These are phyloP conservation scores for Dentipellis sp. DNA, from an alignment of 768 basidiomycete genomes.

Conservation along the genomic window DNA sequence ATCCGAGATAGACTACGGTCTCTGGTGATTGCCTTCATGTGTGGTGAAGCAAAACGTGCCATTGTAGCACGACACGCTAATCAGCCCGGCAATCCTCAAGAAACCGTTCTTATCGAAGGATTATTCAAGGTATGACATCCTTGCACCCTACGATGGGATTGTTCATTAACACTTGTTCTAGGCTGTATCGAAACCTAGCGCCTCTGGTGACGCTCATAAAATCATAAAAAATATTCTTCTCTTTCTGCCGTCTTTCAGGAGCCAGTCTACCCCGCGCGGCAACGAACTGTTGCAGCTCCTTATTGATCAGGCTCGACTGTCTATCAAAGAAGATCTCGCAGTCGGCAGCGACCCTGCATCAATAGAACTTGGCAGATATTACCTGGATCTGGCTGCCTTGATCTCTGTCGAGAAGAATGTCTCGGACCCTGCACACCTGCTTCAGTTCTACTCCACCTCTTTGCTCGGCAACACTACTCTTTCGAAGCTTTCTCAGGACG, in stretches of 20 bases:
- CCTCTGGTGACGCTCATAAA: slow-evolving; percentile 29
- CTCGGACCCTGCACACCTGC: slow-evolving; percentile 34
- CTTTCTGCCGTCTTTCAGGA: slow-evolving; percentile 35
- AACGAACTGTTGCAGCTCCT: slow-evolving; percentile 31
- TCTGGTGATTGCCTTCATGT: slow-evolving; percentile 53
- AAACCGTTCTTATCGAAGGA: slow-evolving; percentile 37
- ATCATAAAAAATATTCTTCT: slow-evolving; percentile 48
- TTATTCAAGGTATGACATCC: slow-evolving; percentile 36
- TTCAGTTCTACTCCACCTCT: slow-evolving; percentile 41
- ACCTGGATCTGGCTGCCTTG: slow-evolving; percentile 37
- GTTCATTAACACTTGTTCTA: slow-evolving; percentile 23
- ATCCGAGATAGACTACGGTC: slow-evolving; percentile 48
- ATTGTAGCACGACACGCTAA: slow-evolving; percentile 36
- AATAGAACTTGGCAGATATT: slow-evolving; percentile 30
- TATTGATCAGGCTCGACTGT: slow-evolving; percentile 25
- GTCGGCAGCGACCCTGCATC: slow-evolving; percentile 20
- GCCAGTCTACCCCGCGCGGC: slow-evolving; percentile 26
- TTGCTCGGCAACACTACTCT: slow-evolving; percentile 37
- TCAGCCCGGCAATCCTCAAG: slow-evolving; percentile 33
- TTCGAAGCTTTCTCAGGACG: slow-evolving; percentile 32
- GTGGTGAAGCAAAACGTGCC: slow-evolving; percentile 37
- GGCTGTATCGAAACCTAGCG: slow-evolving; percentile 39
- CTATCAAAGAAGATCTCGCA: slow-evolving; percentile 24
- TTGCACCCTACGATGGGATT: neutral
- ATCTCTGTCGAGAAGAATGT: slow-evolving; percentile 32